Base-by-base conservation (phyloP, 148 eudicot species). In the Beta vulgaris region DNA sequence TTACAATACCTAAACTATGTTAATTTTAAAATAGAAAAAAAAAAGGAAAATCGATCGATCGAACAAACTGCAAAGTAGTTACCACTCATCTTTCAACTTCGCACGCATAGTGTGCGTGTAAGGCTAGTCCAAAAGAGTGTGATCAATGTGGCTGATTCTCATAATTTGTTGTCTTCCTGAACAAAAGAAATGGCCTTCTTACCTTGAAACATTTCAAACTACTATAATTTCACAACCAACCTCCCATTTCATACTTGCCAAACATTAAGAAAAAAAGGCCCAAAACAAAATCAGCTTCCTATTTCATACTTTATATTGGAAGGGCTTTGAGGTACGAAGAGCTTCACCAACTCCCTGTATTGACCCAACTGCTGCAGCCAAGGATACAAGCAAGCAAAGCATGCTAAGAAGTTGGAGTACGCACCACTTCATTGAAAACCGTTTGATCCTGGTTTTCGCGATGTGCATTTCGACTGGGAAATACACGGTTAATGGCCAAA, bases 381-480 rank as follows among this genome's bases (percentile, higher is more conserved):
- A 46, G 18, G 85, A 79, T 36, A 84, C 85, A 32, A 84, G 46
- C 64, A 81, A 76, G 76, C 80, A 82, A 2, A 82, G 15, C 29
- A 76, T 26, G 76, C 71, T 84, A 8, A 82, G 80, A 36, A 76
- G 71, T 49, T 81, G 80, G 11, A 84, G 80, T 58, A 68, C 46
- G 72, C 46, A 36, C 85, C 87, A 84, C 68, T 72, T 84, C 49
- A 36, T 25, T 16, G 67, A 43, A 79, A 79, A 16, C 13, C 76
- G 58, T 39, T 49, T 9, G 19, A 79, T 77, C 62, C 73, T 73
- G 32, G 44, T 68, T 15, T 79, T 70, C 0, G 87, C 81, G 2
- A 84, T 81, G 63, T 84, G 73, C 87, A 84, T 84, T 58, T 62
- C 36, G 3, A 81, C 74, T 15, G 82, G 87, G 63, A 84, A 84